Base-by-base conservation (phyloP, 306 rosid species). In the Alnus glutinosa region DNA sequence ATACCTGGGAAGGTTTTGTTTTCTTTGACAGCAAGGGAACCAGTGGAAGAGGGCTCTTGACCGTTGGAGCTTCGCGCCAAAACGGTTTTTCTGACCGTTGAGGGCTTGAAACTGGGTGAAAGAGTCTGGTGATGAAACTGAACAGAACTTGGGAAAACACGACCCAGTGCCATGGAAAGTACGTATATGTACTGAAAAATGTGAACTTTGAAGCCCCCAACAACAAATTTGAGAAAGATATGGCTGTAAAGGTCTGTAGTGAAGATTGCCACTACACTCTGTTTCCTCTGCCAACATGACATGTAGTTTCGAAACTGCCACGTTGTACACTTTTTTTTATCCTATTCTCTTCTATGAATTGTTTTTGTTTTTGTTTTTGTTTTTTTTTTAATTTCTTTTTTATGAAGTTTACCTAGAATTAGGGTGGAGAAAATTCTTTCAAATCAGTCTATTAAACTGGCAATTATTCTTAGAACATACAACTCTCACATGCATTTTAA, bases 41-140 rank as follows among this genome's bases (percentile, higher is more conserved):
- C 85, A 4, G 54, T 37, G n/a, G 84, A 71, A 75, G 84, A 83
- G 63, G 86, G 68, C 34, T 75, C 70, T 68, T 80, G 88, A 69
- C 77, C 76, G 54, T 75, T 81, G 67, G 86, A 87, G 70, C 39
- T 89, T 77, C 79, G 88, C 55, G 84, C 90, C 78, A 81, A 70
- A 79, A 83, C 37, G 13, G 79, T 51, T 54, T 76, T 87, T 28
- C 86, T 82, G 50, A 64, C 16, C 12, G 77, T 66, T 51, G 77
- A 66, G 82, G 48, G 59, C 50, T 62, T 76, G 37, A 70, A 55
- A 47, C 78, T 58, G 66, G 70, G 71, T 8, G 37, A 11, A 52
- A 48, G 51, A 55, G 84, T 78, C 5, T 18, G 66, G 46, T 42
- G 46, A 52, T 44, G 71, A 44, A 84, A 75, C 67, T 68, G 71